These are phyloP conservation scores for Colletotrichum godetiae DNA, from an alignment of 2,329 filamentous ascomycete genomes.

Conservation along the genomic window DNA sequence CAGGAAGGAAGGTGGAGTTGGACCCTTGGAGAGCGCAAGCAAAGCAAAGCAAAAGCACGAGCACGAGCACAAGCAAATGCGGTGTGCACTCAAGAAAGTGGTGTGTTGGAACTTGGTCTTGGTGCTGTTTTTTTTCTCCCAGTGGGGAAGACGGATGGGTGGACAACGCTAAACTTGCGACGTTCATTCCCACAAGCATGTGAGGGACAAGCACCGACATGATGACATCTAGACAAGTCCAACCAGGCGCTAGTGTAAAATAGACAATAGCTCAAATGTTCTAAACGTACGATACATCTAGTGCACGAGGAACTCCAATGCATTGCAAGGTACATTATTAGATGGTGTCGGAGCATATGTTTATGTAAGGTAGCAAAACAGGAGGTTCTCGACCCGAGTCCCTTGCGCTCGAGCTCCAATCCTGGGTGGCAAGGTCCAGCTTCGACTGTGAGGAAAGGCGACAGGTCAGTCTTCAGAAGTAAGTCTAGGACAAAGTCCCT, in stretches of 20 bases:
- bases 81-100: neutral
- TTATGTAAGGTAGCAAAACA: no score
- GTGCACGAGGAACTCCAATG: neutral
- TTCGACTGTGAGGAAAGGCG: neutral
- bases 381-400: no score
- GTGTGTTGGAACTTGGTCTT: neutral
- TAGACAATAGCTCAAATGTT: neutral
- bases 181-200: neutral
- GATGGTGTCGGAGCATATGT: no score
- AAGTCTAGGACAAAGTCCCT: no score
- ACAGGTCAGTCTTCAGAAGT: neutral
- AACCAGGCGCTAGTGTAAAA: neutral
- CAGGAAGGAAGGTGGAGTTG: slow-evolving; percentile 10
- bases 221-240: neutral
- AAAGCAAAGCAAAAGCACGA: neutral
- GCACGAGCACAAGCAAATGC: slow-evolving; percentile 1
- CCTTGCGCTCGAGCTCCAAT: neutral
- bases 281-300: neutral
- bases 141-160: neutral
- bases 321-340: fast-evolving
- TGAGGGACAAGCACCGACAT: neutral
- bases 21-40: neutral
- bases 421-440: neutral
- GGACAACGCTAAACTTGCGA: neutral
- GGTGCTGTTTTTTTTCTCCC: neutral